Evolutionary conservation across 345 rosid genomes (phyloP), one percentile per base, ranked within the genome.

Genomic region (Linum tenue): DNA sequence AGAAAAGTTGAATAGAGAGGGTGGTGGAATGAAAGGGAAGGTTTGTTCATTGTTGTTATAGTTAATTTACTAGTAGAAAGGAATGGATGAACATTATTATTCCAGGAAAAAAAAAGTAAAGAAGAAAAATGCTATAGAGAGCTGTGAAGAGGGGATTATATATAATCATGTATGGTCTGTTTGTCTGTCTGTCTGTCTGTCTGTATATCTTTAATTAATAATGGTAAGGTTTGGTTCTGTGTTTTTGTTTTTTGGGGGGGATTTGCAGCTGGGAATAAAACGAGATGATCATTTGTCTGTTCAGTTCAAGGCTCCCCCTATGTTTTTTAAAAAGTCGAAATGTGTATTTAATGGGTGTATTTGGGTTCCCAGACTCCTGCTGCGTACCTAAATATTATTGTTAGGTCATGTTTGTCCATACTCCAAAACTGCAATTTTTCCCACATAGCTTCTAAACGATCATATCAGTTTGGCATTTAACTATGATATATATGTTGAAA

Each of bases 191-290:
- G 11, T 17, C 55, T 50, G 44, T 55, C 43, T 15, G 44, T 14
- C 50, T 15, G 31, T 41, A 39, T 41, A 64, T 64, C 62, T 51
- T 55, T 53, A 64, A 8, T 55, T 53, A 64, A 8, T 59, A 56
- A 64, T 64, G 64, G 64, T 64, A 59, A 40, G 64, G 5, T 39
- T 17, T 35, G 62, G 9, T 59, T 59, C 58, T 67, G 68, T 44
- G 6, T 62, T 61, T 72, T 57, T 60, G 74, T 37, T 51, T 65
- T 64, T 61, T 70, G 42, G 62, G n/a, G n/a, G n/a, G n/a, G n/a
- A n/a, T n/a, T n/a, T n/a, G n/a, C n/a, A 71, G 53, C 55, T 64
- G 31, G 37, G 58, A 56, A 36, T n/a, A 67, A 41, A 59, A 5
- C 41, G 39, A 35, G 17, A 48, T 37, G 44, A 41, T 11, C 67